Evolutionary conservation across 192 early-diverging fungal species (phyloP).

Genomic region (Coemansia sp.): DNA sequence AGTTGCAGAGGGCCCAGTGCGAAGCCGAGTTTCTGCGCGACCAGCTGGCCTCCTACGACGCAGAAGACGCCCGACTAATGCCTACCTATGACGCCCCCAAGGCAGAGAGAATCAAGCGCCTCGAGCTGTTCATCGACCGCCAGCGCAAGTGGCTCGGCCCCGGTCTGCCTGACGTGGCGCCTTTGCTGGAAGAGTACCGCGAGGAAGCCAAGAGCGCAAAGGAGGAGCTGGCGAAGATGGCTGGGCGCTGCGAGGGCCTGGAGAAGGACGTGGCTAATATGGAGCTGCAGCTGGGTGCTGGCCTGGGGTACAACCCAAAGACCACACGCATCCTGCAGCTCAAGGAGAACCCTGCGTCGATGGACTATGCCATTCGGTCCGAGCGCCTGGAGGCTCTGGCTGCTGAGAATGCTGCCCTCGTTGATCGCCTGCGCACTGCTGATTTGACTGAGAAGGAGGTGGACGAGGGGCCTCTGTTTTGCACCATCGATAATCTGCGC

Average conservation of each 20-base stretch:
- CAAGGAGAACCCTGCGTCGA: constrained; percentile 72
- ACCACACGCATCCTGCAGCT: constrained; percentile 68
- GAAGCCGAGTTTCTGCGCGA: constrained; percentile 64
- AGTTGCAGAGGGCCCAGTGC: constrained; percentile 53
- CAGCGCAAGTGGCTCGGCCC: constrained; percentile 45
- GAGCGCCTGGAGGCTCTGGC: constrained; percentile 62
- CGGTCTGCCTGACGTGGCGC: neutral
- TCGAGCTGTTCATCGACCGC: constrained; percentile 64
- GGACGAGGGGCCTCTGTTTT: constrained; percentile 30
- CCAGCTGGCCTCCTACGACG: constrained; percentile 59
- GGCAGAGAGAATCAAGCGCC: constrained; percentile 56
- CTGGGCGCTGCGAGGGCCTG: constrained; percentile 32
- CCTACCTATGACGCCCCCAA: constrained; percentile 59
- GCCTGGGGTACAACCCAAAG: constrained; percentile 58
- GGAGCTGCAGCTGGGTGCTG: constrained; percentile 63
- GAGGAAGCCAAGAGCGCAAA: constrained; percentile 10
- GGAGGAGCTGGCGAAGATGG: constrained; percentile 2
- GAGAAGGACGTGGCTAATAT: constrained; percentile 58
- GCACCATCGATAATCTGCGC: constrained; percentile 55
- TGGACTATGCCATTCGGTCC: constrained; percentile 68
- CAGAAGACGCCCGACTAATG: constrained; percentile 46
- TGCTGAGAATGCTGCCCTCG: constrained; percentile 67
- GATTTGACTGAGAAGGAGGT: neutral
- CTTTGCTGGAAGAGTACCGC: constrained; percentile 27
- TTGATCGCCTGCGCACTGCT: constrained; percentile 36